Base-by-base conservation (phyloP, 1,284 basidiomycete species). In the Papiliotrema laurentii region DNA sequence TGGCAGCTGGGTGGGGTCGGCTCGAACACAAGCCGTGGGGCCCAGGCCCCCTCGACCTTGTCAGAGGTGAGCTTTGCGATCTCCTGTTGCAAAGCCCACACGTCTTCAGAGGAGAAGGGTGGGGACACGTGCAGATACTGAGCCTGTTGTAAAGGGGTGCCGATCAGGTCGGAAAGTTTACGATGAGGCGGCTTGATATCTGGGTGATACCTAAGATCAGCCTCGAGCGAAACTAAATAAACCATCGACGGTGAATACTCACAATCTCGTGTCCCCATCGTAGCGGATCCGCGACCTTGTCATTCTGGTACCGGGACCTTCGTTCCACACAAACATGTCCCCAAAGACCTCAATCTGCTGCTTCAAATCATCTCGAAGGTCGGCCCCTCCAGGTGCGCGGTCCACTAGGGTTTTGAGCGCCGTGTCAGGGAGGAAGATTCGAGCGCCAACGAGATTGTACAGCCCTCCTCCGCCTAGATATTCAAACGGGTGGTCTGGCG, bases 381-480 rank as follows among this genome's bases (percentile, higher is more conserved):
- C 63, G 10, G 50, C 52, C 14, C 52, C 48, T 21, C 44, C 50
- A 3, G 31, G 24, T 31, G 43, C 46, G 16, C 58, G 33, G 51
- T 68, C 64, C 7, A 66, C 57, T 6, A 69, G 36, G 4, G 60
- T 59, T 19, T 58, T 45, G 18, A 67, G 50, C 40, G 54, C 26
- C 5, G 30, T 2, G 2, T 64, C 43, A 2, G 56, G 44, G 4
- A 69, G 40, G 60, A 63, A 72, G 14, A 70, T 48, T 14, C 68
- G 50, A 0, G 65, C 66, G 2, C 69, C 69, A 14, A 68, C 48
- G 3, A 70, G 53, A 2, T 63, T 59, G 53, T 64, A 70, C 21
- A 70, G 51, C 0, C 53, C 68, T 10, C 66, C 68, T n/a, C 69
- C 69, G 30, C 68, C 69, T 2, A 72, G 42, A 43, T 57, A 56